These are phyloP conservation scores for Sporothrix dimorphospora DNA, from an alignment of 2,329 filamentous ascomycete species.

Conservation along the genomic window DNA sequence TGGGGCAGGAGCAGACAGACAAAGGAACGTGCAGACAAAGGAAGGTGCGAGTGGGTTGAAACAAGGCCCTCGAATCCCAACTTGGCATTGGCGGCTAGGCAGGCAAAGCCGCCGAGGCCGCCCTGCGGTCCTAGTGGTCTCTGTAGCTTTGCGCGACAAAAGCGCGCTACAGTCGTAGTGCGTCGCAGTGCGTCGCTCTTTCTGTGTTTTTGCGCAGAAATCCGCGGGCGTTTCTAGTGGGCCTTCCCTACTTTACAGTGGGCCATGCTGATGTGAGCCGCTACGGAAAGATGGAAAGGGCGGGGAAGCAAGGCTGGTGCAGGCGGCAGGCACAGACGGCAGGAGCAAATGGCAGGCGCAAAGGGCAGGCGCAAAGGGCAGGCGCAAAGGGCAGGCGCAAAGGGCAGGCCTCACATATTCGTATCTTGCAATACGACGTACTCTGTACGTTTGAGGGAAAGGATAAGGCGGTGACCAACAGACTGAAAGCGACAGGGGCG, in stretches of 20 bases:
- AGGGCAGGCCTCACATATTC: not conserved
- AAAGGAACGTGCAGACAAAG: not conserved
- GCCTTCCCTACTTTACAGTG: not conserved
- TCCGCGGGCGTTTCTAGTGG: not conserved
- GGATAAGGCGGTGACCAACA: conserved; percentile 4
- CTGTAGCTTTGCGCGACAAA: not conserved
- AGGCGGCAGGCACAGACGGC: not conserved
- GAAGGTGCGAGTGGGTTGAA: conserved; percentile 12
- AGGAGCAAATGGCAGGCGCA: not conserved
- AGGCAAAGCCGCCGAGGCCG: conserved; percentile 1
- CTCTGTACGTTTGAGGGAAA: not conserved
- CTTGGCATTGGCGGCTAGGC: conserved; percentile 1
- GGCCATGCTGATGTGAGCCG: conserved; percentile 18
- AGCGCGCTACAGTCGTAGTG: not conserved
- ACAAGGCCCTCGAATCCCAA: not conserved
- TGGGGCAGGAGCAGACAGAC: not conserved
- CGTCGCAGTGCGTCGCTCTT: too few species aligned
- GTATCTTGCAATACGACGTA: not conserved
- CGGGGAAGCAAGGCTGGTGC: conserved; percentile 11
- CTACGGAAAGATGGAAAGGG: not conserved
- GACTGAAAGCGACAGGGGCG: not conserved
- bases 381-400: not conserved
- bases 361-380: not conserved
- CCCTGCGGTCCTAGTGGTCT: not conserved
- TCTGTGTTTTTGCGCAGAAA: not conserved